Percentiles rank a stretch among this genome's conserved stretches.
Conservation (phyloP, 345 rosid genomes). For the Arabidopsis suecica region DNA sequence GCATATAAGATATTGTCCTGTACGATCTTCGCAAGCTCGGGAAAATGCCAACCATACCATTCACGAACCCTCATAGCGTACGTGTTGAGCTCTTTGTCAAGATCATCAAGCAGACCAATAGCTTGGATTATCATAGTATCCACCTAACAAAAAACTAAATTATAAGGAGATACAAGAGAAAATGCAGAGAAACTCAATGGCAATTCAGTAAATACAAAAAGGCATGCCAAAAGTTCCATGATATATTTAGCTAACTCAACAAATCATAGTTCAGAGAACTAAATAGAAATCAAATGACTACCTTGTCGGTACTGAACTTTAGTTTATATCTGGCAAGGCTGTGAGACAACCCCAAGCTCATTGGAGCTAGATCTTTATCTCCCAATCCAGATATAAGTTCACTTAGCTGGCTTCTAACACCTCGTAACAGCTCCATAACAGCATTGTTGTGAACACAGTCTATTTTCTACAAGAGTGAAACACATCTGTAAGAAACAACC, state of each 20-base stretch:
- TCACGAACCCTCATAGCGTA: slow-evolving; percentile 94
- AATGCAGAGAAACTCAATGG: neutral
- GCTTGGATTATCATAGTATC: slow-evolving; percentile 99
- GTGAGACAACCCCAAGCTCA: slow-evolving; percentile 96
- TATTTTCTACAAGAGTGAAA: slow-evolving; percentile 61
- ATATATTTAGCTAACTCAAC: neutral
- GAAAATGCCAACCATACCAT: slow-evolving; percentile 99
- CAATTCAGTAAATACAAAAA: neutral
- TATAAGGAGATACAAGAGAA: too few relatives aligned
- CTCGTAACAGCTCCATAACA: slow-evolving; percentile 94
- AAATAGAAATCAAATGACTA: slow-evolving; percentile 33
- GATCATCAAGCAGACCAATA: slow-evolving; percentile 92
- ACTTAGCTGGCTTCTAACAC: slow-evolving; percentile 80
- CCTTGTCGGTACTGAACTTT: slow-evolving; percentile 96
- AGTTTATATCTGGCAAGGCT: slow-evolving; percentile 90
- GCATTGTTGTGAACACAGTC: slow-evolving; percentile 87
- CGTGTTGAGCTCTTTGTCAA: slow-evolving; percentile 92
- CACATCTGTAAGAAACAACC: neutral
- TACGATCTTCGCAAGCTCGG: slow-evolving; percentile 91
- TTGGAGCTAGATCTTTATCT: slow-evolving; percentile 82
- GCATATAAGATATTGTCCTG: slow-evolving; percentile 84
- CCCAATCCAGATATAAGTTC: slow-evolving; percentile 87
- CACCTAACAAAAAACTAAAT: slow-evolving; percentile 53
- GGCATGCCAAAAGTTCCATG: neutral
- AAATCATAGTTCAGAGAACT: neutral